Evolutionary conservation across 495 filamentous ascomycete genomes (phyloP).

Genomic region (Trichoderma erinaceum): DNA sequence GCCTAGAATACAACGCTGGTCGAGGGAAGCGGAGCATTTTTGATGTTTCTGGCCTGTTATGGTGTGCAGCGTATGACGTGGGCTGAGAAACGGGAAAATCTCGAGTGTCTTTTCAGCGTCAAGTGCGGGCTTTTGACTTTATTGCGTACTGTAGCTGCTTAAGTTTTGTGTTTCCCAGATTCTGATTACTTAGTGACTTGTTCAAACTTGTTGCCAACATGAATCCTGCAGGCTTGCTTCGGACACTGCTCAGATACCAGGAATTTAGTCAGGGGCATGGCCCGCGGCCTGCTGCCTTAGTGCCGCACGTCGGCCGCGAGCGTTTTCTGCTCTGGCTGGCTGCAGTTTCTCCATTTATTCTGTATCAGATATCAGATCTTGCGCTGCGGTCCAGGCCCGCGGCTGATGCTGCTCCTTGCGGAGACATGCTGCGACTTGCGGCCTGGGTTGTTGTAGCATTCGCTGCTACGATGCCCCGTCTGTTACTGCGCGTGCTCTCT

Average conservation of each 20-base stretch:
- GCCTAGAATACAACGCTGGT: no score
- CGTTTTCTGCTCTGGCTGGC: background rate
- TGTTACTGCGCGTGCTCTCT: no score
- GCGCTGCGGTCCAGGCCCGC: background rate
- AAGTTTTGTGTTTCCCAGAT: background rate
- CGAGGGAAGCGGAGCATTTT: background rate
- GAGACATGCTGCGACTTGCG: no score
- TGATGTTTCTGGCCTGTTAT: background rate
- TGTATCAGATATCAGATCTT: constrained; percentile 13
- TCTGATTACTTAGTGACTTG: background rate
- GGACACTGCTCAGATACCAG: background rate
- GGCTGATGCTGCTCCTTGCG: background rate
- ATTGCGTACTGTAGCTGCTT: background rate
- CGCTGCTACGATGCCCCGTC: no score
- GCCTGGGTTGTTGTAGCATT: no score
- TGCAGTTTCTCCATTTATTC: background rate
- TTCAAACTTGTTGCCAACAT: background rate
- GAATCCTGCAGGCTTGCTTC: background rate
- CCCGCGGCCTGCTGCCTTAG: background rate
- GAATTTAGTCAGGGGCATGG: background rate
- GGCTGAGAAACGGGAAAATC: background rate
- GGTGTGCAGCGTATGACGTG: background rate
- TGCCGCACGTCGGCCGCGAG: background rate
- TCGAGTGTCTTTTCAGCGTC: background rate
- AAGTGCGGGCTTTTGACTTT: background rate